Conservation (phyloP, 108 stramenopile genomes). For the Epithemia pelagica region DNA sequence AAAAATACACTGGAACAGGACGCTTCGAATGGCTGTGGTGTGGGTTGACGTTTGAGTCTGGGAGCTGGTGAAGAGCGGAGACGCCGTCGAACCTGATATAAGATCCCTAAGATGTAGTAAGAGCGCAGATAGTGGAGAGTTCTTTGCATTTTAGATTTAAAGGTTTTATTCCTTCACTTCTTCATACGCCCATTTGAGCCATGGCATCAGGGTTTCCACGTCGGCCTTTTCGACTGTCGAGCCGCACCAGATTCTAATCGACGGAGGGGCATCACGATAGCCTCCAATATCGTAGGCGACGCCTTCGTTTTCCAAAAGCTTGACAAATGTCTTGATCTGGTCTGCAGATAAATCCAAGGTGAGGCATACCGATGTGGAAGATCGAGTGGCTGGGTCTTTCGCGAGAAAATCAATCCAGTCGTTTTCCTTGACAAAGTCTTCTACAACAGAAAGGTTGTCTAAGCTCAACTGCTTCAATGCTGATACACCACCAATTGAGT, state of each 20-base stretch:
- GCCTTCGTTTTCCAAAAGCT: conserved; percentile 86
- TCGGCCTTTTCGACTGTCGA: conserved; percentile 97
- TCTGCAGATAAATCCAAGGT: conserved; percentile 88
- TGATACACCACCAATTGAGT: conserved; percentile 87
- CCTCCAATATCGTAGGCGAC: conserved; percentile 98
- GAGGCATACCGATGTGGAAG: conserved; percentile 95
- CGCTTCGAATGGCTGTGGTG: no score
- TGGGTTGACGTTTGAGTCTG: no score
- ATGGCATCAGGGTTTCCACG: conserved; percentile 95
- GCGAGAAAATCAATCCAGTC: conserved; percentile 97
- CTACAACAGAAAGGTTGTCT: conserved; percentile 87
- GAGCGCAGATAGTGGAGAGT: no score
- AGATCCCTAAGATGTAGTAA: no score
- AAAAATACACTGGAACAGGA: no score
- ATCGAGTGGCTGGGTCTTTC: conserved; percentile 90
- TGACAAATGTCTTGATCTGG: conserved; percentile 94
- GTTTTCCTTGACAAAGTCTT: conserved; percentile 89
- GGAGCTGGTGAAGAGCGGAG: no score
- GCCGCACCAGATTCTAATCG: conserved; percentile 99
- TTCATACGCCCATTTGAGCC: conserved; percentile 96
- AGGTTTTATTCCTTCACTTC: conserved; percentile 49
- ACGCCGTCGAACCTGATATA: no score
- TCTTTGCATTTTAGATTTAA: no score
- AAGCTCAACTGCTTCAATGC: conserved; percentile 88
- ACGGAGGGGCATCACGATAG: conserved; percentile 98